Percentiles rank a stretch among this genome's conserved stretches.
Conservation (phyloP, 371 early-diverging fungal genomes). For the Ordospora pajunii region DNA sequence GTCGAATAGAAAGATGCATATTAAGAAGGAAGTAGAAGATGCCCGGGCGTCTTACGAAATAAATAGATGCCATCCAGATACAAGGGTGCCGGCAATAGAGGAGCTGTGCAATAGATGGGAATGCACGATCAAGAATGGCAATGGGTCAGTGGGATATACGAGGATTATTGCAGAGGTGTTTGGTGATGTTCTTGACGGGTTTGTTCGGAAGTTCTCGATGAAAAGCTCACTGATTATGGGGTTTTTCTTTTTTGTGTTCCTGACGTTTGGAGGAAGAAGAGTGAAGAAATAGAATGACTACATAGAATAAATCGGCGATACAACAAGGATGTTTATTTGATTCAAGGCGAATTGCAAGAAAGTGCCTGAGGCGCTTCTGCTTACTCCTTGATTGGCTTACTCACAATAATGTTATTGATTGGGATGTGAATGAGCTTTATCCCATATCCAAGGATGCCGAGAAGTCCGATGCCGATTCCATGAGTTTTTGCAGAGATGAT, state of each 20-base stretch:
- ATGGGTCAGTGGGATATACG: conserved; percentile 47
- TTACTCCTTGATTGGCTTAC: conserved; percentile 26
- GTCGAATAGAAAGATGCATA: conserved; percentile 4
- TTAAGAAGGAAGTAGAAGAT: conserved; percentile 58
- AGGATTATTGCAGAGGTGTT: conserved; percentile 54
- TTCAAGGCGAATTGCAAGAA: neutral
- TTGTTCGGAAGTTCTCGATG: conserved; percentile 47
- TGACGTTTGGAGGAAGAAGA: conserved; percentile 27
- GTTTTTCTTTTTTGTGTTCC: conserved; percentile 40
- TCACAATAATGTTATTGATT: conserved; percentile 60
- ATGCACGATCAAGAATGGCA: conserved; percentile 65
- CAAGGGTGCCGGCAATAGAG: conserved; percentile 71
- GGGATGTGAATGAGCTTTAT: conserved; percentile 60
- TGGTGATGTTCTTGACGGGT: conserved; percentile 55
- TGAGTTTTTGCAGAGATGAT: conserved; percentile 42
- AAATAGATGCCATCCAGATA: conserved; percentile 67
- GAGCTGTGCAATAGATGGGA: conserved; percentile 69
- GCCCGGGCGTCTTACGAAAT: conserved; percentile 67
- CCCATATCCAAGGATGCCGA: conserved; percentile 58
- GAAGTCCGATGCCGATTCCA: conserved; percentile 45
- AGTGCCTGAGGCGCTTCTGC: too few species aligned
- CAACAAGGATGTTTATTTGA: neutral
- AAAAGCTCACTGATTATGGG: conserved; percentile 18
- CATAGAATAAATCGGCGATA: neutral
- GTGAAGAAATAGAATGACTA: neutral